Conservation (phyloP, 352 stramenopile genomes). For the Phytophthora capsici region DNA sequence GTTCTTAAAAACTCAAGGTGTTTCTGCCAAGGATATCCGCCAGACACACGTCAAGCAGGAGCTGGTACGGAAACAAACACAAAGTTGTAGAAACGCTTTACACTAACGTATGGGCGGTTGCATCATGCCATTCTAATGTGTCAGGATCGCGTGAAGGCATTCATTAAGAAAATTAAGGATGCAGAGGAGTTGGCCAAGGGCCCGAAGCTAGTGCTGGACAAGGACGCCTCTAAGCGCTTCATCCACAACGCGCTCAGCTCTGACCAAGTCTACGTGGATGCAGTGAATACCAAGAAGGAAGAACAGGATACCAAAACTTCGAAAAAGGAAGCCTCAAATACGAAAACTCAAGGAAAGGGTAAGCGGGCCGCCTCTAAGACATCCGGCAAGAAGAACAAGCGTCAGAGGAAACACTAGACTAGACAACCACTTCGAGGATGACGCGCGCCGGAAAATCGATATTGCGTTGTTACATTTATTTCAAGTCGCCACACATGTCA, state of each 20-base stretch:
- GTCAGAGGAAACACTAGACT: conserved; percentile 52
- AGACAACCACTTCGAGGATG: neutral
- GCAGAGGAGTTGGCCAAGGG: conserved; percentile 84
- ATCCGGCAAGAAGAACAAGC: conserved; percentile 62
- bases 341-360: conserved; percentile 44
- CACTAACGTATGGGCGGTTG: too few relatives aligned
- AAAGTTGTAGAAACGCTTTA: too few relatives aligned
- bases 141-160: conserved; percentile 86
- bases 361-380: conserved; percentile 32
- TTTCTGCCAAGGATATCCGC: conserved; percentile 87
- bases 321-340: conserved; percentile 38
- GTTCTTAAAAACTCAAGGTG: conserved; percentile 87
- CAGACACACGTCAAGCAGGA: conserved; percentile 92
- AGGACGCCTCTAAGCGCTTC: conserved; percentile 81
- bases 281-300: conserved; percentile 59
- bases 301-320: conserved; percentile 24
- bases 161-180: conserved; percentile 92
- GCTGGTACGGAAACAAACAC: conserved; percentile 43
- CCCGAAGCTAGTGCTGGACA: conserved; percentile 78
- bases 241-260: conserved; percentile 86
- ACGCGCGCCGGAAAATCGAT: conserved; percentile 17
- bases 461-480: conserved; percentile 36
- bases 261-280: conserved; percentile 85
- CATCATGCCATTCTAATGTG: neutral
- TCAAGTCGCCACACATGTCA: conserved; percentile 37